These are phyloP conservation scores for Dictyostelium capitatum DNA, from an alignment of 78 protist genomes.

Conservation along the genomic window DNA sequence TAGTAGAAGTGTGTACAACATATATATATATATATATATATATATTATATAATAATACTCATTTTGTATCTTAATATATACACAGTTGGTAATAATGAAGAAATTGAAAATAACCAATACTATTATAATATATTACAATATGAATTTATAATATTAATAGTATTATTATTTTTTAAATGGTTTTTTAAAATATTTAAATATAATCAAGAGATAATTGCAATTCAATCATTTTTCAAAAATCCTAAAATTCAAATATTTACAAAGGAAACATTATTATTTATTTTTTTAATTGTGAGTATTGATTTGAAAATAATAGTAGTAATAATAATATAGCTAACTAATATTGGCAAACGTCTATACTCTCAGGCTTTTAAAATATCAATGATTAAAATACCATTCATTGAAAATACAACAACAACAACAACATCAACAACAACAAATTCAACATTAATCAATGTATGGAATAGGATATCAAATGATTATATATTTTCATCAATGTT, in stretches of 20 bases:
- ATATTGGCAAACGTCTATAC: not conserved
- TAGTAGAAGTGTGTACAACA: no score
- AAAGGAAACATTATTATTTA: constrained; percentile 3
- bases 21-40: no score
- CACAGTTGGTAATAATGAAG: not conserved
- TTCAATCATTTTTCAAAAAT: not conserved
- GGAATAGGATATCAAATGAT: constrained; percentile 15
- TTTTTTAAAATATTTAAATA: not conserved
- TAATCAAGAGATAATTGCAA: not conserved
- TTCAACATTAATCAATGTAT: not conserved
- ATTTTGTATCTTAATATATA: not conserved
- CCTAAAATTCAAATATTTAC: not conserved
- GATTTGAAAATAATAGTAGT: no score
- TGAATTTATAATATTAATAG: not conserved
- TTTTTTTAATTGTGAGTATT: not conserved
- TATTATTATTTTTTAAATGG: not conserved
- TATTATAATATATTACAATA: not conserved
- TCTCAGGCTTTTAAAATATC: not conserved
- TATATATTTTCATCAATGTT: constrained; percentile 18
- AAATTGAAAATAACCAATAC: not conserved
- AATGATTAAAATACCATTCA: not conserved
- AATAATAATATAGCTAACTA: no score
- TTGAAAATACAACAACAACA: not conserved
- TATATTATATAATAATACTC: not conserved
- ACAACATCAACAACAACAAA: no score